phyloP scores from a whole-genome alignment of 2,329 filamentous ascomycete species.

The Cadophora sp. region DNA sequence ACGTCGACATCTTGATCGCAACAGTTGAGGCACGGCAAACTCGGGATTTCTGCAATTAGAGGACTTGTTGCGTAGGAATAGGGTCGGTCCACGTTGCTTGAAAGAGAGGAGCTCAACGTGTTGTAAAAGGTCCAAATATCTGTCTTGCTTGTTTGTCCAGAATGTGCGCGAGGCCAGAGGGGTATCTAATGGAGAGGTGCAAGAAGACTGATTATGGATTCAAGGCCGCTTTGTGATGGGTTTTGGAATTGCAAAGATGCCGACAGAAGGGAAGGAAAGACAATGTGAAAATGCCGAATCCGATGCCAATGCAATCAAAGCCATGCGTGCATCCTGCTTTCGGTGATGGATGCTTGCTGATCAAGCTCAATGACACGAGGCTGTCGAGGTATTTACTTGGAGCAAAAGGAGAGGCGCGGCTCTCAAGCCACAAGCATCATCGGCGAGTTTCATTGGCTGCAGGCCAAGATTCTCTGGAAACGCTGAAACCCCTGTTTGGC shows the following conservation, averaged over 20 bases:
- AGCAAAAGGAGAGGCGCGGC: conserved; percentile 8
- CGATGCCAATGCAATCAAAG: neutral
- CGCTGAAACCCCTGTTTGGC: conserved; percentile 3
- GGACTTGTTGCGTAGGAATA: neutral
- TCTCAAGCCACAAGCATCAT: conserved; percentile 20
- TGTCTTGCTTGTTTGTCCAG: neutral
- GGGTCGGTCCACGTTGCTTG: neutral
- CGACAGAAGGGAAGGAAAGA: neutral
- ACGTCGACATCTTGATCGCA: conserved; percentile 40
- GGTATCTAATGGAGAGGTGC: neutral
- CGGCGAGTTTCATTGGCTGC: conserved; percentile 6
- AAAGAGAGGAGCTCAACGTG: neutral
- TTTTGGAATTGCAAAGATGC: neutral
- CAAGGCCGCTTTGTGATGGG: neutral
- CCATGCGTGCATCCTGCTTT: conserved; percentile 3
- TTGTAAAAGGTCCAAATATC: neutral
- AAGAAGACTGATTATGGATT: neutral
- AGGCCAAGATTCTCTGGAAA: neutral
- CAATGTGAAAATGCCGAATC: neutral
- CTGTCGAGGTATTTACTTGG: conserved; percentile 6
- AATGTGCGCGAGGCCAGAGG: no score
- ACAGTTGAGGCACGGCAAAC: neutral
- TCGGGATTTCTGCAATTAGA: neutral
- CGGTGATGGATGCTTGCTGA: neutral
- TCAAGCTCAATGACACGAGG: neutral